Percentiles rank a stretch among this genome's conserved stretches.
phyloP scores from a whole-genome alignment of 768 basidiomycete species.

The Trametes gibbosa region DNA sequence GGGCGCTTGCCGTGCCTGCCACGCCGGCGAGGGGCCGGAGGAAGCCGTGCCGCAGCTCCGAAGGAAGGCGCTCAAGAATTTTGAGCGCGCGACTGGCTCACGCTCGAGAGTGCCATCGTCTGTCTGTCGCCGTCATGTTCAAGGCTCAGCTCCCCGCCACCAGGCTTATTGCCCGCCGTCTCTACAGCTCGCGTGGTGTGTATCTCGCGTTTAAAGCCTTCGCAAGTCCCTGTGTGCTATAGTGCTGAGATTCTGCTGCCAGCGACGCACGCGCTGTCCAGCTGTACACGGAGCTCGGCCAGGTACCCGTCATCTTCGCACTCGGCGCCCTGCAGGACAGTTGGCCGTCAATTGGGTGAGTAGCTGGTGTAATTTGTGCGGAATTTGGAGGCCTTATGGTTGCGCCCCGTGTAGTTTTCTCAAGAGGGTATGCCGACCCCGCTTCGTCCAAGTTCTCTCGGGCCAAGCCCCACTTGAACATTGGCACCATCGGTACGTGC shows the following conservation, averaged over 20 bases:
- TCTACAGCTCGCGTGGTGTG: conserved; percentile 46
- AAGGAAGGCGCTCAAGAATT: conserved; percentile 2
- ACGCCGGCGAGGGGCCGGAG: conserved; percentile 9
- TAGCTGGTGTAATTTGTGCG: not conserved
- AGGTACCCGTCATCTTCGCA: conserved; percentile 24
- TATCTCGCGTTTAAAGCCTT: not conserved
- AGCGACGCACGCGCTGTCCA: conserved; percentile 27
- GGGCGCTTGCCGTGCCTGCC: not conserved
- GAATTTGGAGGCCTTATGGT: not conserved
- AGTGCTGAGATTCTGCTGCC: conserved; percentile 5
- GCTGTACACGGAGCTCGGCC: conserved; percentile 27
- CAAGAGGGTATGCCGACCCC: conserved; percentile 75
- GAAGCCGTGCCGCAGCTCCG: conserved; percentile 18
- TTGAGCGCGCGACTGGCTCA: conserved; percentile 8
- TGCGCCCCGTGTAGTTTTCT: conserved; percentile 37
- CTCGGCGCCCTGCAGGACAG: conserved; percentile 21
- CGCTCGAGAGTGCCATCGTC: conserved; percentile 3
- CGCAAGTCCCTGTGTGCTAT: not conserved
- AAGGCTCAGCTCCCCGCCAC: conserved; percentile 45
- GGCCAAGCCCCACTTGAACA: conserved; percentile 89
- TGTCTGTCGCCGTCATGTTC: conserved; percentile 40
- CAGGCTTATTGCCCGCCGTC: conserved; percentile 47
- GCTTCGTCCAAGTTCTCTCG: conserved; percentile 55
- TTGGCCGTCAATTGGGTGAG: conserved; percentile 22
- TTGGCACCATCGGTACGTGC: conserved; percentile 80